A percentile compares a stretch with the other conserved stretches of the same genome.
These are phyloP conservation scores for Polytrichum commune DNA, from an alignment of 225 moss, liverwort and hornwort genomes.

Conservation along the genomic window DNA sequence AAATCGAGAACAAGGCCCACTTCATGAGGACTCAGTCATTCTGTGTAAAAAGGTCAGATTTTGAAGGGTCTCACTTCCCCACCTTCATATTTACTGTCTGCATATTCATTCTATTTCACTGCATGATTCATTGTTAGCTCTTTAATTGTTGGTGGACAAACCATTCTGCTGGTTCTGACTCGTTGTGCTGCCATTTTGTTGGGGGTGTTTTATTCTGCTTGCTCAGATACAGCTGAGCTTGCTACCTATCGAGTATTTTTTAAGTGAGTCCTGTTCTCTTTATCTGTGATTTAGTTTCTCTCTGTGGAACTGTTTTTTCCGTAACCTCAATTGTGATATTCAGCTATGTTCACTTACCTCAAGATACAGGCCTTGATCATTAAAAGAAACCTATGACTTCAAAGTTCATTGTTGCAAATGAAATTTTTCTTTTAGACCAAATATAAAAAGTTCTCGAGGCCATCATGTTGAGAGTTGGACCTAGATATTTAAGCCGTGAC, in stretches of 20 bases:
- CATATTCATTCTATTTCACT: background rate
- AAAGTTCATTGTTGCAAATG: too few species aligned
- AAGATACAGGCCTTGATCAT: too few species aligned
- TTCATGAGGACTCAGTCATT: slow-evolving; percentile 13
- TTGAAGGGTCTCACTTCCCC: background rate
- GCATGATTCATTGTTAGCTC: too few species aligned
- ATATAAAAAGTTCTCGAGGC: too few species aligned
- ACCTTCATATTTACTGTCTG: background rate
- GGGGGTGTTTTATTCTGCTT: slow-evolving; percentile 9
- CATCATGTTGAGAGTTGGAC: background rate
- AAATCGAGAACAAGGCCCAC: slow-evolving; percentile 28
- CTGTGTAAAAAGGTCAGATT: slow-evolving; percentile 45
- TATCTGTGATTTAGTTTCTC: background rate
- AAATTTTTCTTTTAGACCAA: too few species aligned
- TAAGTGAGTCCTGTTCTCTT: slow-evolving; percentile 32
- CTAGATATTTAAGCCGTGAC: background rate
- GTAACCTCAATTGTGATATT: too few species aligned
- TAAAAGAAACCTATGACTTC: too few species aligned
- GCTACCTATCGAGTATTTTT: slow-evolving; percentile 48
- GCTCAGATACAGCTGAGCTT: slow-evolving; percentile 60
- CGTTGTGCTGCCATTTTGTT: background rate
- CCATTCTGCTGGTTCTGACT: background rate
- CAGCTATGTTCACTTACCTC: too few species aligned
- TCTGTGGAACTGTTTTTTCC: background rate
- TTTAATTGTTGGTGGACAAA: too few species aligned